Conservation (phyloP, 2,329 filamentous ascomycete species). For the Microthyrium microscopicum region DNA sequence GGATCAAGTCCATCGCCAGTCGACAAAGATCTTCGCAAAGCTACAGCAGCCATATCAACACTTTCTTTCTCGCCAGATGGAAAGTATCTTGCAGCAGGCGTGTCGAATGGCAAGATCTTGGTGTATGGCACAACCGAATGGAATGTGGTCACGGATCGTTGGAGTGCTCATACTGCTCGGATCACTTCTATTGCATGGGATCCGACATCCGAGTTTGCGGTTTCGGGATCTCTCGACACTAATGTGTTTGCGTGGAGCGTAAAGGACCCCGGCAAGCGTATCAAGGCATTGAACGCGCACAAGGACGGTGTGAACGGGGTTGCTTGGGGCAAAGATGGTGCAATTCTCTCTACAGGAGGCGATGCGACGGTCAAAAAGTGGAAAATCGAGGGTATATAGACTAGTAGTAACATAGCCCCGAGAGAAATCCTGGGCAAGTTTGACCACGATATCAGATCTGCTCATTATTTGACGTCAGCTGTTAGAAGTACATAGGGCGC, state of each 20-base stretch:
- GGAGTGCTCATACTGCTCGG: constrained; percentile 54
- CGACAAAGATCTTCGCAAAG: constrained; percentile 43
- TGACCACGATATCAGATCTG: too few relatives aligned
- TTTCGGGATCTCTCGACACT: constrained; percentile 75
- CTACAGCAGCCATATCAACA: constrained; percentile 56
- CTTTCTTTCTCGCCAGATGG: constrained; percentile 72
- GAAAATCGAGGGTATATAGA: constrained; percentile 43
- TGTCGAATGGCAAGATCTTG: constrained; percentile 70
- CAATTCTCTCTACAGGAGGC: constrained; percentile 63
- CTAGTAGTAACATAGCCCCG: too few relatives aligned
- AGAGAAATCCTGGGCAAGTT: too few relatives aligned
- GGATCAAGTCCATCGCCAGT: constrained; percentile 36
- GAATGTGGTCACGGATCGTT: constrained; percentile 63
- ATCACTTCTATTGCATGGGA: constrained; percentile 65
- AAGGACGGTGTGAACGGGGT: constrained; percentile 91
- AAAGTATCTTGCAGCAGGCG: constrained; percentile 65
- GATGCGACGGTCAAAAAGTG: constrained; percentile 89
- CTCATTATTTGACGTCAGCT: too few relatives aligned
- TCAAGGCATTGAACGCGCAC: constrained; percentile 77
- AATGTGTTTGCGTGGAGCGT: constrained; percentile 89
- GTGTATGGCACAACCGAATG: constrained; percentile 55
- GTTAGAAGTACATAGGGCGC: too few relatives aligned
- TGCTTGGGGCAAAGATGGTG: constrained; percentile 49
- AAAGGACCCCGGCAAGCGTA: constrained; percentile 61
- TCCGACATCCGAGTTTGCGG: constrained; percentile 56